phyloP scores from a whole-genome alignment of 2,329 filamentous ascomycete genomes.

The Acrocalymma vagum region DNA sequence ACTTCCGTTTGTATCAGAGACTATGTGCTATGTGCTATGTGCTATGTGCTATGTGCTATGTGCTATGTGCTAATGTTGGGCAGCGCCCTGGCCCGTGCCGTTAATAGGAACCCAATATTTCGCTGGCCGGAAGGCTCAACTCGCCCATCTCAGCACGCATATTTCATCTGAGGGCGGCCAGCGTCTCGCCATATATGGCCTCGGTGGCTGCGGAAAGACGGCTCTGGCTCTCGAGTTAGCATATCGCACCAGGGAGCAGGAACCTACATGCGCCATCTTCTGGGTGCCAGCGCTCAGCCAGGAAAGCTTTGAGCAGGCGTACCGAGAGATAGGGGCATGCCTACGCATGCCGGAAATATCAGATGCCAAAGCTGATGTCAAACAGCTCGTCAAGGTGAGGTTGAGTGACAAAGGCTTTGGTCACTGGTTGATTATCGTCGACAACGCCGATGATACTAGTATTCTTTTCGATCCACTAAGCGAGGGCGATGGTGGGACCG shows the following conservation, averaged over 20 bases:
- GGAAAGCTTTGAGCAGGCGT: conserved; percentile 4
- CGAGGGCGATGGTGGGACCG: neutral
- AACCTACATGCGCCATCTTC: neutral
- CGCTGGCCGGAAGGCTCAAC: too few species aligned
- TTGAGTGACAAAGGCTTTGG: conserved; percentile 31
- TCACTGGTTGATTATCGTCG: conserved; percentile 52
- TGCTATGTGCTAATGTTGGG: too few species aligned
- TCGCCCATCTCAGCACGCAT: too few species aligned
- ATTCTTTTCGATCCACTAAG: too few species aligned
- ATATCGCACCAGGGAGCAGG: neutral
- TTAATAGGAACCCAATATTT: too few species aligned
- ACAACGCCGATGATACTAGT: conserved; percentile 52
- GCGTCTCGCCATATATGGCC: too few species aligned
- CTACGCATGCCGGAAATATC: neutral
- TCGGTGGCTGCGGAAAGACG: conserved; percentile 6
- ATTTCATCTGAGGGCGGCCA: too few species aligned
- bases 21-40: too few species aligned
- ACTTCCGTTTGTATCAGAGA: too few species aligned
- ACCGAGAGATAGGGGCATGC: conserved; percentile 1
- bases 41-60: too few species aligned
- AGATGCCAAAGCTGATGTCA: conserved; percentile 38
- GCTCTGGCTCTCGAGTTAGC: conserved; percentile 2
- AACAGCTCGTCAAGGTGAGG: conserved; percentile 39
- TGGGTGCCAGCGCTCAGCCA: conserved; percentile 2
- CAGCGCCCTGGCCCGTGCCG: too few species aligned